phyloP scores from a whole-genome alignment of 2,329 filamentous ascomycete species.

The Pseudocercospora eumusae region DNA sequence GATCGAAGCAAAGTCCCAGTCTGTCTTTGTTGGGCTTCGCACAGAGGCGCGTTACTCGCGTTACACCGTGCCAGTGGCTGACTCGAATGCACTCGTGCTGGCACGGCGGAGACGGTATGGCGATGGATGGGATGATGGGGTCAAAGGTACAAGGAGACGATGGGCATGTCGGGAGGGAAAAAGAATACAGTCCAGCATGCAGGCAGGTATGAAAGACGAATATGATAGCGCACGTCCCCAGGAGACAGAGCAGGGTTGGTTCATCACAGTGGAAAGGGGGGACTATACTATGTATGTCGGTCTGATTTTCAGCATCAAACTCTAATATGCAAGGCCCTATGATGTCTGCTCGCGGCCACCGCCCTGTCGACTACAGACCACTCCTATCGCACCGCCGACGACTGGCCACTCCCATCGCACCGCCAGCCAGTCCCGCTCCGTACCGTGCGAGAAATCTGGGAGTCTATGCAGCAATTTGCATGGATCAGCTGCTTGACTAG shows the following conservation, averaged over 20 bases:
- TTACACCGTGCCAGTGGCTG: conserved; percentile 3
- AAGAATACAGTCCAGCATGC: no score
- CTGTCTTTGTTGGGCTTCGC: conserved; percentile 5
- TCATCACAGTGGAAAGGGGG: background rate
- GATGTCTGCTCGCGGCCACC: no score
- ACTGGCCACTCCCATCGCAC: background rate
- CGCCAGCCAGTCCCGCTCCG: background rate
- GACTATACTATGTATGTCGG: background rate
- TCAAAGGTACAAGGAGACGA: background rate
- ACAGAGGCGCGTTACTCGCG: background rate
- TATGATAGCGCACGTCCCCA: conserved; percentile 4
- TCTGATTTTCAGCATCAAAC: conserved; percentile 8
- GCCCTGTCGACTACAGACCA: no score
- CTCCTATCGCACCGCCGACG: no score
- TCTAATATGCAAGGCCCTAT: conserved; percentile 1
- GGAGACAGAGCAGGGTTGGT: background rate
- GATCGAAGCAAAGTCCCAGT: background rate
- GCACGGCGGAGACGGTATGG: conserved; percentile 3
- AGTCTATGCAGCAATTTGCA: conserved; percentile 5
- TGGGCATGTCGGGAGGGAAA: no score
- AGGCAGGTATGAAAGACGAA: background rate
- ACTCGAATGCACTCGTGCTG: conserved; percentile 3
- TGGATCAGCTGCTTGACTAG: conserved; percentile 14
- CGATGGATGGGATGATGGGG: background rate
- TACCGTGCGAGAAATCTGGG: conserved; percentile 5